Conservation (phyloP, 2,329 filamentous ascomycete genomes). For the Fusarium sp. region DNA sequence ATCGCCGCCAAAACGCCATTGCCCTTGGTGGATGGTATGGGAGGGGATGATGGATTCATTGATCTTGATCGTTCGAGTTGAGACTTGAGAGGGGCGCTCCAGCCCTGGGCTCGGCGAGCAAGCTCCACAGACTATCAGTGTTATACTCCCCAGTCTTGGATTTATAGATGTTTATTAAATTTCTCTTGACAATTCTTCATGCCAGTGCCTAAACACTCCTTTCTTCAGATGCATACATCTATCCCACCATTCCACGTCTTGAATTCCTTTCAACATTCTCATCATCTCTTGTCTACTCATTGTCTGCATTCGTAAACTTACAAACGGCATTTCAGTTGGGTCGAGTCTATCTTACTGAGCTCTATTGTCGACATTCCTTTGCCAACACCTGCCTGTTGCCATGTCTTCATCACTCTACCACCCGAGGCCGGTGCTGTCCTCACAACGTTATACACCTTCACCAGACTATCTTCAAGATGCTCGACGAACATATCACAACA, state of each 20-base stretch:
- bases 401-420: conserved; percentile 58
- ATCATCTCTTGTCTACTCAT: conserved; percentile 54
- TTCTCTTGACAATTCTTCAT: conserved; percentile 54
- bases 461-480: conserved; percentile 61
- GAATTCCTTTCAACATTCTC: conserved; percentile 62
- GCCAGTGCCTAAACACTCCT: conserved; percentile 54
- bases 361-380: conserved; percentile 53
- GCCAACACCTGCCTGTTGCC: conserved; percentile 35
- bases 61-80: conserved; percentile 54
- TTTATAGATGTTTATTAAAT: conserved; percentile 54
- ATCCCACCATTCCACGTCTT: conserved; percentile 59
- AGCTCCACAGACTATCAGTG: conserved; percentile 50
- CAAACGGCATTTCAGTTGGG: conserved; percentile 48
- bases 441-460: conserved; percentile 64
- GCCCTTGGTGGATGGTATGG: conserved; percentile 49
- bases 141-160: conserved; percentile 54
- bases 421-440: conserved; percentile 63
- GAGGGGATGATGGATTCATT: conserved; percentile 47
- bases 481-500: conserved; percentile 57
- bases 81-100: conserved; percentile 47
- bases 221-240: conserved; percentile 56
- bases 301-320: conserved; percentile 50
- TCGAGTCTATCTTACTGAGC: conserved; percentile 49
- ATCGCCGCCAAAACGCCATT: conserved; percentile 41
- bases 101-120: conserved; percentile 55